A percentile compares a stretch with the other conserved stretches of the same genome.
These are phyloP conservation scores for Lanzia echinophila DNA, from an alignment of 2,329 filamentous ascomycete genomes.

Conservation along the genomic window DNA sequence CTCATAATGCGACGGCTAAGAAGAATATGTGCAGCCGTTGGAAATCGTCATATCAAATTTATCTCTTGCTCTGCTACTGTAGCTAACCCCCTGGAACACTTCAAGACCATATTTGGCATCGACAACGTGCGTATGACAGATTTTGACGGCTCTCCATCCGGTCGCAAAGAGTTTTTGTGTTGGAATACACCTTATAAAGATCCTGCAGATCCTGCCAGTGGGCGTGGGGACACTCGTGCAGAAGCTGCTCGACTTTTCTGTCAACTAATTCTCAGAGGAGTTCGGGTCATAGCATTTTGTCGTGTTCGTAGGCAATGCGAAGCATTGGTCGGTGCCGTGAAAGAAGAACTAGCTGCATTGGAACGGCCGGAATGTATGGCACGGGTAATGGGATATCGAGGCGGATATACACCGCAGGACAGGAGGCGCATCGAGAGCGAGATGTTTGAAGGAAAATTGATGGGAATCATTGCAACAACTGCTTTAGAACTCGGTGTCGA, in stretches of 20 bases:
- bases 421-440: conserved; percentile 81
- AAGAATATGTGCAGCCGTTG: conserved; percentile 81
- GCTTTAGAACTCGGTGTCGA: conserved; percentile 92
- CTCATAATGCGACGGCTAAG: conserved; percentile 89
- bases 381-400: conserved; percentile 90
- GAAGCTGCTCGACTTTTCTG: conserved; percentile 91
- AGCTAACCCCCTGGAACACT: conserved; percentile 85
- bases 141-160: conserved; percentile 87
- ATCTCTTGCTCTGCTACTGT: conserved; percentile 96
- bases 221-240: conserved; percentile 71
- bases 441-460: conserved; percentile 92
- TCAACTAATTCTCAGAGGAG: conserved; percentile 78
- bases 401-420: conserved; percentile 90
- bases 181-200: conserved; percentile 98
- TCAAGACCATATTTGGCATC: conserved; percentile 89
- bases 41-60: conserved; percentile 79
- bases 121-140: conserved; percentile 75
- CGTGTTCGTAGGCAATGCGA: conserved; percentile 85
- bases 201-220: conserved; percentile 77
- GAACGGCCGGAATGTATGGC: conserved; percentile 68
- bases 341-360: conserved; percentile 65
- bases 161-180: conserved; percentile 89
- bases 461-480: conserved; percentile 90
- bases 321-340: conserved; percentile 71
- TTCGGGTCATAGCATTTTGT: conserved; percentile 90